These are phyloP conservation scores for Juglanconis juglandina DNA, from an alignment of 2,329 filamentous ascomycete genomes.

Conservation along the genomic window DNA sequence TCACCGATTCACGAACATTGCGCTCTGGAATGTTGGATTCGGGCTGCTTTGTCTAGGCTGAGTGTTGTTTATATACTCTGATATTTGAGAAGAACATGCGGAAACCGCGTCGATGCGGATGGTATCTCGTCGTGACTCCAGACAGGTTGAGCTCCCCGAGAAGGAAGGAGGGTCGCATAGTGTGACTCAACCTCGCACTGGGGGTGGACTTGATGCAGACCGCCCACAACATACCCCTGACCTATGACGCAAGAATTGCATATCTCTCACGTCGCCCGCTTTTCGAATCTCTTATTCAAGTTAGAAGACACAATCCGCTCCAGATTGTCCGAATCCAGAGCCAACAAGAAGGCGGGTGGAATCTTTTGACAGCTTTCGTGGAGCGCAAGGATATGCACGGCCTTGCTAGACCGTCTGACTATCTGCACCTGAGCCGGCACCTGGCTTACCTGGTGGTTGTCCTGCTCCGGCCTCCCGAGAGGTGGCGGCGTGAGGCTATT, in stretches of 20 bases:
- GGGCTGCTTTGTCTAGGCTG: too few relatives aligned
- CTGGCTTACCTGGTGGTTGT: background rate
- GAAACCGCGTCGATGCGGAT: too few relatives aligned
- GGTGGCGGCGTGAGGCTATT: background rate
- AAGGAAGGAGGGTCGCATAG: background rate
- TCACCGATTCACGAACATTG: background rate
- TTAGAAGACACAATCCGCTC: background rate
- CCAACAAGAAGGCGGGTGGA: background rate
- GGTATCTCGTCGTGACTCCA: too few relatives aligned
- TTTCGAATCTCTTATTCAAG: background rate
- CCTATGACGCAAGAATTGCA: conserved; percentile 18
- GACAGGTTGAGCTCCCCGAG: background rate
- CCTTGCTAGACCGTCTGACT: background rate
- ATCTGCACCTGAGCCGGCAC: background rate
- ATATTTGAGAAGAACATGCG: too few relatives aligned
- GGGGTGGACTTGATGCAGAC: background rate
- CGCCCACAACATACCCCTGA: conserved; percentile 2
- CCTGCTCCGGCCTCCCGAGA: background rate
- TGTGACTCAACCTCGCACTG: background rate
- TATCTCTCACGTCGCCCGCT: background rate
- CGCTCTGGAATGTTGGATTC: too few relatives aligned
- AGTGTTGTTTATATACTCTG: too few relatives aligned
- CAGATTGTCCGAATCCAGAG: background rate
- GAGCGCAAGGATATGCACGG: background rate
- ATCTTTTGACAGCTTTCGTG: background rate